These are phyloP conservation scores for Boletus rubroflammeus DNA, from an alignment of 768 basidiomycete genomes.

Conservation along the genomic window DNA sequence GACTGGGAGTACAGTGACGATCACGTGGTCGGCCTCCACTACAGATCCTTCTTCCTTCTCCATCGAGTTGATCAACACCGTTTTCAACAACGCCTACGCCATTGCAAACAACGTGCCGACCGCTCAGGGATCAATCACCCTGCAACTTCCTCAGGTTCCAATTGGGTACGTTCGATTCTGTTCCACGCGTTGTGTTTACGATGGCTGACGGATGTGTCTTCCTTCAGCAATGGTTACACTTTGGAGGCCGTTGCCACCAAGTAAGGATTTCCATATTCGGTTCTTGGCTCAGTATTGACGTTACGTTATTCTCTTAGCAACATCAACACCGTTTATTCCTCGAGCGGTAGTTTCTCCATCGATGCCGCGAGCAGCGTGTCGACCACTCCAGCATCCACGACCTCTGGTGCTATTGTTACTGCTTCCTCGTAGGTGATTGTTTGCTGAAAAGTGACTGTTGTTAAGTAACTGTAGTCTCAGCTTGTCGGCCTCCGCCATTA, in stretches of 20 bases:
- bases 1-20: constrained; percentile 34
- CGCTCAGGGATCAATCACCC: constrained; percentile 29
- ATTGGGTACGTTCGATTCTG: constrained; percentile 32
- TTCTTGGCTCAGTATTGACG: neutral
- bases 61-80: constrained; percentile 44
- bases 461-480: constrained; percentile 6
- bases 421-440: constrained; percentile 11
- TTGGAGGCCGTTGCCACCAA: constrained; percentile 43
- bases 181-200: neutral
- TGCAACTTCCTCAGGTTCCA: constrained; percentile 50
- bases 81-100: constrained; percentile 52
- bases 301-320: constrained; percentile 28
- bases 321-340: constrained; percentile 42
- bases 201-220: neutral
- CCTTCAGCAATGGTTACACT: constrained; percentile 44
- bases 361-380: constrained; percentile 14
- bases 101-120: constrained; percentile 54
- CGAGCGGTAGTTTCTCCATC: constrained; percentile 43
- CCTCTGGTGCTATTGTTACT: neutral
- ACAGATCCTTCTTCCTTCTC: constrained; percentile 43
- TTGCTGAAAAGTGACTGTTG: fast-evolving
- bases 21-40: constrained; percentile 44
- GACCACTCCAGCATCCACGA: constrained; percentile 12
- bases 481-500: neutral
- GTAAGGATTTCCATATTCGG: constrained; percentile 18